phyloP scores from a whole-genome alignment of 2,329 filamentous ascomycete species.

The Colletotrichum spinosum region DNA sequence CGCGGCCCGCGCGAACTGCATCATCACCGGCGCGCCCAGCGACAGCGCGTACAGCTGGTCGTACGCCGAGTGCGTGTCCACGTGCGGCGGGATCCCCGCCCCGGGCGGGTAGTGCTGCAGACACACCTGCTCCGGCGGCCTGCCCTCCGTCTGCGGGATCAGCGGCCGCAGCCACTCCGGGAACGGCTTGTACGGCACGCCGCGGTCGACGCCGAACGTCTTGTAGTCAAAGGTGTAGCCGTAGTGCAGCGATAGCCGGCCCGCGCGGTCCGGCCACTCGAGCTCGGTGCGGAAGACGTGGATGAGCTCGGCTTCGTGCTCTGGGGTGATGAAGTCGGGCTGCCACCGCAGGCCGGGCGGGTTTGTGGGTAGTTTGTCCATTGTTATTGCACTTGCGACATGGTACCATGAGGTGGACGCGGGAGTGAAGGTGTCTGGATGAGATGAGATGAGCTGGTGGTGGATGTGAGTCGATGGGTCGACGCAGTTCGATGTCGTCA shows the following conservation, averaged over 20 bases:
- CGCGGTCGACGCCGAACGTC: constrained; percentile 65
- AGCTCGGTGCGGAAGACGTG: no score
- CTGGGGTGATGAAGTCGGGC: no score
- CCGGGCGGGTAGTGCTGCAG: constrained; percentile 71
- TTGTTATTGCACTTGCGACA: no score
- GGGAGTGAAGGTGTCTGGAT: no score
- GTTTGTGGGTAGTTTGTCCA: no score
- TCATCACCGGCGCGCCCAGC: constrained; percentile 55
- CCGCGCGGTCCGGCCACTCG: constrained; percentile 58
- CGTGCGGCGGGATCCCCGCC: constrained; percentile 70
- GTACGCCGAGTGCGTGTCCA: constrained; percentile 62
- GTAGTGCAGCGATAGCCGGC: constrained; percentile 64
- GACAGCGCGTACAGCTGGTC: constrained; percentile 60
- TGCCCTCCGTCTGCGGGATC: constrained; percentile 55
- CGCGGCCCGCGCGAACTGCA: constrained; percentile 54
- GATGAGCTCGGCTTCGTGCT: no score
- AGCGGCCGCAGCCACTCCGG: constrained; percentile 63
- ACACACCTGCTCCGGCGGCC: constrained; percentile 67
- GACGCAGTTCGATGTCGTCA: no score
- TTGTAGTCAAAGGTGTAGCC: constrained; percentile 70
- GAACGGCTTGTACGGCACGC: constrained; percentile 61
- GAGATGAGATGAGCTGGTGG: no score
- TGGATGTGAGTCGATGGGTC: no score
- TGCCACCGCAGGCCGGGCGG: no score
- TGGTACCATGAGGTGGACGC: no score